Evolutionary conservation across 1,284 basidiomycete genomes (phyloP).

Genomic region (Xerocomus nothofagi): DNA sequence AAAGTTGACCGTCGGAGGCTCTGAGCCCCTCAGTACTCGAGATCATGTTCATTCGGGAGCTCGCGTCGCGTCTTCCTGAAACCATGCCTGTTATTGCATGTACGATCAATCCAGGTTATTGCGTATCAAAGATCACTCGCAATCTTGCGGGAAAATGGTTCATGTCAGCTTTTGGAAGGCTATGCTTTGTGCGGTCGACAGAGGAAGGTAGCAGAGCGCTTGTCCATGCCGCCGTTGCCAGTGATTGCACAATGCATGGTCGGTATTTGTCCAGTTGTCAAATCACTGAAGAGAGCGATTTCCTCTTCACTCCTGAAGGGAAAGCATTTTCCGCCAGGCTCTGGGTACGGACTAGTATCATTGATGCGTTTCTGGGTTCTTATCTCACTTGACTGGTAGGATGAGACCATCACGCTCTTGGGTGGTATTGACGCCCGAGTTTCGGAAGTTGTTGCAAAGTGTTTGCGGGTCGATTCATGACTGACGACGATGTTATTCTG

Average conservation of each 20-base stretch:
- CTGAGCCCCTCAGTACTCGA: constrained; percentile 23
- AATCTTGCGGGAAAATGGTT: constrained; percentile 6
- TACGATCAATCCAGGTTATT: constrained; percentile 35
- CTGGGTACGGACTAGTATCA: constrained; percentile 19
- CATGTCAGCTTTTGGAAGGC: not conserved
- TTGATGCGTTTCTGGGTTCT: not conserved
- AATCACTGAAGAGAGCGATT: constrained; percentile 23
- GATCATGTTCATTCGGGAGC: constrained; percentile 31
- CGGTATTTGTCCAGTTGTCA: constrained; percentile 23
- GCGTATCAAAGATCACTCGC: constrained; percentile 23
- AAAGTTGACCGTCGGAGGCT: not conserved
- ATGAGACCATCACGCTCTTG: constrained; percentile 35
- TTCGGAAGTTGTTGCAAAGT: constrained; percentile 16
- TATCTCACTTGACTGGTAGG: constrained; percentile 19
- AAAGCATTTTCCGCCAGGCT: constrained; percentile 19
- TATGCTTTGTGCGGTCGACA: constrained; percentile 14
- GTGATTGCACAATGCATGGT: constrained; percentile 25
- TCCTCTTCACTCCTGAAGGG: constrained; percentile 20
- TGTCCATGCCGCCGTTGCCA: constrained; percentile 24
- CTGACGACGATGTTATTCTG: not conserved
- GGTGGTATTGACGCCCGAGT: constrained; percentile 25
- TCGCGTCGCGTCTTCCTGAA: constrained; percentile 29
- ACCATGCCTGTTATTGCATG: constrained; percentile 28
- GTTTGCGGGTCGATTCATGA: constrained; percentile 4
- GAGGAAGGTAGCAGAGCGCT: constrained; percentile 29